Evolutionary conservation across 2,329 filamentous ascomycete species (phyloP), one percentile per base, ranked within the genome.

Genomic region (Nigrospora osmanthi): DNA sequence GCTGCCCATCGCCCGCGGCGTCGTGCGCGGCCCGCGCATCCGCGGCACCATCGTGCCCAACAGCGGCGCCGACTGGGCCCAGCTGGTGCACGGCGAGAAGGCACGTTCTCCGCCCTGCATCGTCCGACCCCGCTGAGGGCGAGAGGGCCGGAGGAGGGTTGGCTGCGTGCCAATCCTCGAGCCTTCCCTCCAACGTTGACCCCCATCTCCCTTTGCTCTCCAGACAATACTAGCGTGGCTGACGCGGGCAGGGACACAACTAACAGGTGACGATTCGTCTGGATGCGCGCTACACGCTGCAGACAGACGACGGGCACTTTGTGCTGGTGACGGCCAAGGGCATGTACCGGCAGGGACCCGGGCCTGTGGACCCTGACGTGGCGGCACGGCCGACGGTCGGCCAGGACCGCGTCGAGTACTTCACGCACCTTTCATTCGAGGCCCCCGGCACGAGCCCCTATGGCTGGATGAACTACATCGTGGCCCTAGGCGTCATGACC

Each of bases 361-460:
- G 19, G 6, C 16, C 17, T 4, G 32, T 19, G 11, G 16, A 17
- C 31, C 17, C 16, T 1, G 14, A 31, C 2, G 35, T 31, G 16
- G 34, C 19, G 11, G 15, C 42, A 14, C 38, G 39, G 1, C 47
- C 38, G 16, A 43, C 46, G 9, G 44, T 42, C 2, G 41, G 48
- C 2, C 53, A 55, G 35, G 52, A 55, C 28, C 43, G 52, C 2
- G 52, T 50, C 3, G 53, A 55, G 42, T 54, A 55, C 19, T 55
- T 55, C 23, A 54, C 53, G 1, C 51, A 55, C 13, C 50, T 54
- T 19, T 46, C 43, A 6, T 52, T 55, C 35, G 51, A 54, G 40
- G 53, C 53, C 9, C 44, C 51, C 6, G 51, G 53, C 6, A 31
- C 41, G 2, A 51, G 52, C 30, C 44, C 44, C 0, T 54, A 54